Conservation (phyloP, 139 green algal genomes). For the Edaphochlamys debaryana region DNA sequence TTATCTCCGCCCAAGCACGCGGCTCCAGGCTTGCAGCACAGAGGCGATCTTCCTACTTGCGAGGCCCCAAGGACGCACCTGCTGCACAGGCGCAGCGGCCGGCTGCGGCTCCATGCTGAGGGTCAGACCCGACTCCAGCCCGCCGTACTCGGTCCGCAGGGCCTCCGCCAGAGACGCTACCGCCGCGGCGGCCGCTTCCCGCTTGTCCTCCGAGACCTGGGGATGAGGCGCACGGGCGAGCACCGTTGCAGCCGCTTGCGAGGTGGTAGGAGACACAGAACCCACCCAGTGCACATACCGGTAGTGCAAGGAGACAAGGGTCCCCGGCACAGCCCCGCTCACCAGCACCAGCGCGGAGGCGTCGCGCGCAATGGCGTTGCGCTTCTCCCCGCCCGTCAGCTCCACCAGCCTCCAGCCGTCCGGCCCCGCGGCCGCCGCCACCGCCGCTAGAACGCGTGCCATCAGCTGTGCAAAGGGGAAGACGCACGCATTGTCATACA, state of each 20-base stretch:
- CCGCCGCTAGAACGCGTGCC: slow-evolving; percentile 13
- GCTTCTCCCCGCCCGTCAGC: slow-evolving; percentile 76
- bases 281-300: too few species aligned
- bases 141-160: slow-evolving; percentile 67
- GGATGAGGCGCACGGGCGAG: too few species aligned
- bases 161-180: slow-evolving; percentile 13
- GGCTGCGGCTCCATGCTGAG: slow-evolving; percentile 23
- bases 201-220: slow-evolving; percentile 45
- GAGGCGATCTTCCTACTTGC: too few species aligned
- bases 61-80: too few species aligned
- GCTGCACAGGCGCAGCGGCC: too few species aligned
- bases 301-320: neutral
- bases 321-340: too few species aligned
- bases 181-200: slow-evolving; percentile 6
- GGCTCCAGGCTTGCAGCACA: too few species aligned
- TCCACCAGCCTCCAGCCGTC: slow-evolving; percentile 44
- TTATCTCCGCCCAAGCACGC: too few species aligned
- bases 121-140: slow-evolving; percentile 55
- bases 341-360: slow-evolving; percentile 55
- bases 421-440: neutral
- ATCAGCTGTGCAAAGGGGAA: too few species aligned
- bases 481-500: too few species aligned
- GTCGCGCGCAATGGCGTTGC: slow-evolving; percentile 82
- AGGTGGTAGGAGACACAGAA: too few species aligned
- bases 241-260: too few species aligned